These are phyloP conservation scores for Lentinus polychrous DNA, from an alignment of 1,284 basidiomycete genomes.

Conservation along the genomic window DNA sequence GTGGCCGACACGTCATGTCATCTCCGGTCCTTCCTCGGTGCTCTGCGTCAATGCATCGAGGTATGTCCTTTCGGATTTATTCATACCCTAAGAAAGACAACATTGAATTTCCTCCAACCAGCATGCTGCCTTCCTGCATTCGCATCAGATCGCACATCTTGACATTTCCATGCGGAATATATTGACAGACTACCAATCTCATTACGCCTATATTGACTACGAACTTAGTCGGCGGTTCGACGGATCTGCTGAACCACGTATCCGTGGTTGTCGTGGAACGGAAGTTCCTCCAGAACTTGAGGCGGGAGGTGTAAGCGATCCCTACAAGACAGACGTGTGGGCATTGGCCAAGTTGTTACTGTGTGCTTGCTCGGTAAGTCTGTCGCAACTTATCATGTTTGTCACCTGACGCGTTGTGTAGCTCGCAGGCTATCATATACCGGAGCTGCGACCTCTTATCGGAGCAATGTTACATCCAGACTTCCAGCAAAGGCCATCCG, in stretches of 20 bases:
- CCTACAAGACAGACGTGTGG: conserved; percentile 69
- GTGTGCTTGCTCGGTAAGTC: conserved; percentile 53
- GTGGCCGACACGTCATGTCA: conserved; percentile 44
- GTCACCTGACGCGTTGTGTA: conserved; percentile 20
- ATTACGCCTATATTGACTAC: conserved; percentile 68
- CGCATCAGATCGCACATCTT: conserved; percentile 55
- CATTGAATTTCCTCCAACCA: conserved; percentile 18
- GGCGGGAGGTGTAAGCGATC: conserved; percentile 40
- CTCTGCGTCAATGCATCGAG: conserved; percentile 61
- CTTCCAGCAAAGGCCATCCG: conserved; percentile 45
- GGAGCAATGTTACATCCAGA: conserved; percentile 48
- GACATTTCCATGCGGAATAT: conserved; percentile 67
- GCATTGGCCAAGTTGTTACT: conserved; percentile 57
- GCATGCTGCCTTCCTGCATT: conserved; percentile 68
- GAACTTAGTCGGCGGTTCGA: conserved; percentile 55
- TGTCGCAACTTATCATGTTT: neutral
- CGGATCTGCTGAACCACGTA: conserved; percentile 27
- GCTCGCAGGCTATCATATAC: conserved; percentile 48
- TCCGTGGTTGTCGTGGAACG: conserved; percentile 43
- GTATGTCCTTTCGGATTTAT: conserved; percentile 26
- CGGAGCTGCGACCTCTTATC: conserved; percentile 47
- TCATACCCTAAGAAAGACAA: neutral
- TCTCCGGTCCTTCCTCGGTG: conserved; percentile 44
- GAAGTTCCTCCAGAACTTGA: conserved; percentile 69
- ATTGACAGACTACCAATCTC: conserved; percentile 53